Evolutionary conservation across 805 yeast genomes (phyloP), one percentile per base, ranked within the genome.

Genomic region (Candida patagonica): DNA sequence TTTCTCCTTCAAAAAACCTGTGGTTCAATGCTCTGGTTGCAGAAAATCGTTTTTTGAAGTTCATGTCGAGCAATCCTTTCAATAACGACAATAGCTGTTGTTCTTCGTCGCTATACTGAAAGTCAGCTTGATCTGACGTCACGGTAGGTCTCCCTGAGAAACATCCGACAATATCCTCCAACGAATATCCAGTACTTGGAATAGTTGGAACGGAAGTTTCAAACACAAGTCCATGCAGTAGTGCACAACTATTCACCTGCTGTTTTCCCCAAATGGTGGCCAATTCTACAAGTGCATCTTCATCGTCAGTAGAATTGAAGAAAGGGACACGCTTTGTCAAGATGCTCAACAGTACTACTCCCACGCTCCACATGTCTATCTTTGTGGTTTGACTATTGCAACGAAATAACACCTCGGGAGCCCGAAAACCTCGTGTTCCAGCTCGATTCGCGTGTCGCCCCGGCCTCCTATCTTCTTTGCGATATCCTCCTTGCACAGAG

Each of bases 381-480:
- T 80, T 81, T 5, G 83, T 74, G 2, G 81, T 70, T 62, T 87
- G 96, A 43, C 82, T 77, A 1, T 82, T 73, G 60, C 96, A 87
- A 56, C 85, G 86, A 61, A 86, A 71, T 40, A 88, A 63, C 3
- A 87, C 96, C 56, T 87, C 96, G 0, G 96, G 96, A 0, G 96
- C 95, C 50, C 96, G 69, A 55, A 87, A 87, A 0, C 96, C 96
- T 51, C 96, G 70, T 1, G 96, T 87, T 6, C 96, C 96, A 13
- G 98, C 98, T 51, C 98, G 76, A 54, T 92, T 92, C 0, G 97
- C 97, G 42, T 98, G 71, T 52, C 95, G 71, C 1, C 92, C 84
- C 0, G 94, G 82, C 51, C 97, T 69, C 37, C 75, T 74, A 62
- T 92, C 98, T 51, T 83, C 84, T 55, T 85, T 86, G 7, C 87